These are phyloP conservation scores for Zygoascus bituminiphila DNA, from an alignment of 805 yeast species.

Conservation along the genomic window DNA sequence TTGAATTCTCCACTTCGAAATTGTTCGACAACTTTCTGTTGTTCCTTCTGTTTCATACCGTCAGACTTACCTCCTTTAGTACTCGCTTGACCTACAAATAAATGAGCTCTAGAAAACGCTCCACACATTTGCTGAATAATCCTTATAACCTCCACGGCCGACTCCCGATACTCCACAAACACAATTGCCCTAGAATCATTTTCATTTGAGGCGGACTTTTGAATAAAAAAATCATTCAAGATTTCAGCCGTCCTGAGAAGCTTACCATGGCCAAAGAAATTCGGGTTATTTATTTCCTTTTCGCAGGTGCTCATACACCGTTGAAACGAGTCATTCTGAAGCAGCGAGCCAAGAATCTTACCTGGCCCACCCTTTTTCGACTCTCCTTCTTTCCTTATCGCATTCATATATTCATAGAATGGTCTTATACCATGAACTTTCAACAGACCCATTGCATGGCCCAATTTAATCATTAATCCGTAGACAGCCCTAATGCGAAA, in stretches of 20 bases:
- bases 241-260: slow-evolving; percentile 51
- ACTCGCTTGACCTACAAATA: slow-evolving; percentile 75
- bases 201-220: background rate
- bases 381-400: slow-evolving; percentile 11
- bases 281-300: slow-evolving; percentile 15
- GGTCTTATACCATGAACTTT: slow-evolving; percentile 77
- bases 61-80: slow-evolving; percentile 17
- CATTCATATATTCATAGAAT: slow-evolving; percentile 40
- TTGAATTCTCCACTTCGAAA: slow-evolving; percentile 71
- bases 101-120: slow-evolving; percentile 52
- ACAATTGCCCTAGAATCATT: slow-evolving; percentile 59
- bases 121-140: slow-evolving; percentile 33
- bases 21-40: slow-evolving; percentile 64
- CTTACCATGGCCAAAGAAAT: slow-evolving; percentile 62
- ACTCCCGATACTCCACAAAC: slow-evolving; percentile 81
- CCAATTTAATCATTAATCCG: slow-evolving; percentile 59
- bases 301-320: slow-evolving; percentile 18
- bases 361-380: slow-evolving; percentile 32
- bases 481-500: slow-evolving; percentile 29
- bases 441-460: slow-evolving; percentile 43
- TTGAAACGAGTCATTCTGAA: slow-evolving; percentile 40
- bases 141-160: slow-evolving; percentile 80
- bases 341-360: slow-evolving; percentile 61
- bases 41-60: slow-evolving; percentile 77
- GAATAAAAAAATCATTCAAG: slow-evolving; percentile 44